These are phyloP conservation scores for Malassezia globosa DNA, from an alignment of 1,284 basidiomycete genomes.

Conservation along the genomic window DNA sequence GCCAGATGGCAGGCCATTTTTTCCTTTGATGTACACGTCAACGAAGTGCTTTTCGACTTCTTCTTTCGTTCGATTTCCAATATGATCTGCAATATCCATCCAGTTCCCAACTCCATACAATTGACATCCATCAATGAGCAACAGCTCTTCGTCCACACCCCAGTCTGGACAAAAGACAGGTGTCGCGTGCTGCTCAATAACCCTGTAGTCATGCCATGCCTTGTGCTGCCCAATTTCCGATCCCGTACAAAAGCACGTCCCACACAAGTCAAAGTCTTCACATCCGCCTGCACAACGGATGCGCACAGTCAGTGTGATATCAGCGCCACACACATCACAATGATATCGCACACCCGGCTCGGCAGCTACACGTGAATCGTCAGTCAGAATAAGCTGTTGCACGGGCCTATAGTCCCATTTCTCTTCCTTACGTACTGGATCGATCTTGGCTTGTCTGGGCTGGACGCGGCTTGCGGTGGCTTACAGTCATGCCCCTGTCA, in stretches of 20 bases:
- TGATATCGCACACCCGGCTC: slow-evolving; percentile 45
- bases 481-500: slow-evolving; percentile 45
- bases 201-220: slow-evolving; percentile 77
- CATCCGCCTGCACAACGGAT: slow-evolving; percentile 45
- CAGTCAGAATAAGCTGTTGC: not conserved
- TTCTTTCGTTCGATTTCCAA: slow-evolving; percentile 86
- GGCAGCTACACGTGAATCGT: too few species aligned
- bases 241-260: slow-evolving; percentile 73
- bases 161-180: slow-evolving; percentile 91
- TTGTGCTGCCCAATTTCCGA: slow-evolving; percentile 79
- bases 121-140: slow-evolving; percentile 79
- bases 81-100: slow-evolving; percentile 89
- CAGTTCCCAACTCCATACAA: slow-evolving; percentile 89
- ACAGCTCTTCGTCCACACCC: slow-evolving; percentile 95
- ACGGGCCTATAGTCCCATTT: not conserved
- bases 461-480: slow-evolving; percentile 40
- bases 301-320: slow-evolving; percentile 45
- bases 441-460: slow-evolving; percentile 27
- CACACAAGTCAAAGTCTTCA: slow-evolving; percentile 49
- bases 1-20: slow-evolving; percentile 31
- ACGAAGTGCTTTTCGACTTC: slow-evolving; percentile 87
- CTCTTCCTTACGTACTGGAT: slow-evolving; percentile 15
- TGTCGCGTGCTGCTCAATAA: slow-evolving; percentile 88
- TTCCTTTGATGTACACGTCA: slow-evolving; percentile 60
- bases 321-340: slow-evolving; percentile 45